A percentile compares a stretch with the other conserved stretches of the same genome.
Evolutionary conservation across 2,329 filamentous ascomycete genomes (phyloP).

Genomic region (Penicillium sp.): DNA sequence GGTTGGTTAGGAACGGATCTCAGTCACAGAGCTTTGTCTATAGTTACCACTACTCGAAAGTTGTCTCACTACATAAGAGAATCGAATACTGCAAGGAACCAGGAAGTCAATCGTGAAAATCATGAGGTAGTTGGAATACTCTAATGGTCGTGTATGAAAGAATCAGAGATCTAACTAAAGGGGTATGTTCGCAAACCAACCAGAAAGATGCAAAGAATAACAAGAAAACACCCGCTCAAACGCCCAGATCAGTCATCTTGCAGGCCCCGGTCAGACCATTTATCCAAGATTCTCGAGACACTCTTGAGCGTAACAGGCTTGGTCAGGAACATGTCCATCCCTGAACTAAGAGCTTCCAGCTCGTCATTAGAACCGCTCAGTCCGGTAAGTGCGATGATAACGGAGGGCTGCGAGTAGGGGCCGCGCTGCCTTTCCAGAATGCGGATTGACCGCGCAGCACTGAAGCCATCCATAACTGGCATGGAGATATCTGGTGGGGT

Average conservation of each 20-base stretch:
- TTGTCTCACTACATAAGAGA: too few species aligned
- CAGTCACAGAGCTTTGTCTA: too few species aligned
- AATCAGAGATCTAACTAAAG: not conserved
- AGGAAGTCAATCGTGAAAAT: not conserved
- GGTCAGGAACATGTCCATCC: slow-evolving; percentile 45
- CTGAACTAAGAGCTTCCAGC: slow-evolving; percentile 39
- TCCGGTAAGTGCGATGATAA: slow-evolving; percentile 45
- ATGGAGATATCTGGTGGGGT: slow-evolving; percentile 42
- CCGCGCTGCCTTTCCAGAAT: slow-evolving; percentile 23
- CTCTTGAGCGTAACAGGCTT: slow-evolving; percentile 46
- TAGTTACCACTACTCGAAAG: too few species aligned
- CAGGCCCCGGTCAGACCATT: slow-evolving; percentile 22
- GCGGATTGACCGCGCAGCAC: slow-evolving; percentile 43
- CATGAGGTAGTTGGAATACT: not conserved
- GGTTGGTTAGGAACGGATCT: too few species aligned
- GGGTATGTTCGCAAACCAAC: not conserved
- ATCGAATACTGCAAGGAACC: too few species aligned
- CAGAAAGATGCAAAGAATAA: not conserved
- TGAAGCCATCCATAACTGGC: slow-evolving; percentile 47
- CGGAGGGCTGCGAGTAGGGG: slow-evolving; percentile 25
- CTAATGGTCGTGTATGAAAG: not conserved
- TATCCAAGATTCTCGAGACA: slow-evolving; percentile 37
- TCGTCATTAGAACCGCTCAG: slow-evolving; percentile 40
- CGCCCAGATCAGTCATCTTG: not conserved
- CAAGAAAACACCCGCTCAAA: not conserved